A percentile compares a stretch with the other conserved stretches of the same genome.
phyloP scores from a whole-genome alignment of 2,329 filamentous ascomycete genomes.

The Chaetomium olivaceum region DNA sequence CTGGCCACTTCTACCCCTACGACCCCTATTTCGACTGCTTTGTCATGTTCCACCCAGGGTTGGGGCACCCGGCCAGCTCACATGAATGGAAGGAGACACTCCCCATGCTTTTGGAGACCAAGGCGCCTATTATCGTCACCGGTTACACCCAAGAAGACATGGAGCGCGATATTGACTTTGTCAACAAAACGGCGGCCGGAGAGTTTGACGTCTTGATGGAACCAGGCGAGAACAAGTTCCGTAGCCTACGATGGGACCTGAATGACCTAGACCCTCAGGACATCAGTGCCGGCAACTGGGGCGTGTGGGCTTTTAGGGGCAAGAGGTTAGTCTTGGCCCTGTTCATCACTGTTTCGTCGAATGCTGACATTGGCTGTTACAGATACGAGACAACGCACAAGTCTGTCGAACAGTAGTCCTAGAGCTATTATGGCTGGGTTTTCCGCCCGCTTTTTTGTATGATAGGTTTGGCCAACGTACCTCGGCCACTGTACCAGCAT shows the following conservation, averaged over 20 bases:
- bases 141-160: slow-evolving; percentile 96
- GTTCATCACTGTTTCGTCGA: not conserved
- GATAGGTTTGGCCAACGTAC: slow-evolving; percentile 4
- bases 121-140: slow-evolving; percentile 89
- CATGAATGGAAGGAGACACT: slow-evolving; percentile 94
- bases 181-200: slow-evolving; percentile 78
- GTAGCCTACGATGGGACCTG: slow-evolving; percentile 93
- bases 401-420: slow-evolving; percentile 18
- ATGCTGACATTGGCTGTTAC: slow-evolving; percentile 37
- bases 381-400: slow-evolving; percentile 66
- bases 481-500: slow-evolving; percentile 10
- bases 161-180: slow-evolving; percentile 88
- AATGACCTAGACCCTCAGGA: slow-evolving; percentile 95
- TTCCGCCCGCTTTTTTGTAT: slow-evolving; percentile 12
- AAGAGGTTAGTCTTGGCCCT: slow-evolving; percentile 69
- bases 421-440: slow-evolving; percentile 35
- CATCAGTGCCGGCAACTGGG: slow-evolving; percentile 94
- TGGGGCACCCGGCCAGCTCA: slow-evolving; percentile 89
- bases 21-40: slow-evolving; percentile 99
- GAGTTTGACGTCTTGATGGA: slow-evolving; percentile 92
- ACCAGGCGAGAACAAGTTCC: slow-evolving; percentile 90
- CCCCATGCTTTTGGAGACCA: slow-evolving; percentile 88
- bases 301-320: slow-evolving; percentile 93
- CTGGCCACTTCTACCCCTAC: slow-evolving; percentile 87
- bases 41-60: slow-evolving; percentile 92